Evolutionary conservation across 306 rosid species (phyloP).

Genomic region (Vigna radiata): DNA sequence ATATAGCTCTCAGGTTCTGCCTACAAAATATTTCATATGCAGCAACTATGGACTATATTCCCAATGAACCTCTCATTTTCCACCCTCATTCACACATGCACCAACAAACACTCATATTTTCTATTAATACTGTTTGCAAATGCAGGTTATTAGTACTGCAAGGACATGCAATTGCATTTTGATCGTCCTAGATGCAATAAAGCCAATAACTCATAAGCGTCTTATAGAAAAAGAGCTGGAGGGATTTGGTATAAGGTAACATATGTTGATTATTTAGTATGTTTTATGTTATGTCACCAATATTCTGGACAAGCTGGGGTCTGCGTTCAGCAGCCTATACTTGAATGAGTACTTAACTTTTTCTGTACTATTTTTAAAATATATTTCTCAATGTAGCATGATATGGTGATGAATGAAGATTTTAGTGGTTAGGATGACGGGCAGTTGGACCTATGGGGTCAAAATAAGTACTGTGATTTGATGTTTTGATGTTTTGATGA

Average conservation of each 20-base stretch:
- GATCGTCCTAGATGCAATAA: conserved; percentile 97
- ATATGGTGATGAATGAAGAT: conserved; percentile 25
- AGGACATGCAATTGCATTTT: conserved; percentile 98
- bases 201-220: conserved; percentile 98
- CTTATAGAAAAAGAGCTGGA: conserved; percentile 96
- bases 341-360: not conserved
- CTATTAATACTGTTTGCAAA: conserved; percentile 39
- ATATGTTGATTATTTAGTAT: conserved; percentile 30
- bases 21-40: conserved; percentile 28
- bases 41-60: conserved; percentile 12
- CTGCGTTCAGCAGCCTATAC: not conserved
- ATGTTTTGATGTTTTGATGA: conserved; percentile 37
- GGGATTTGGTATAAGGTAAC: conserved; percentile 98
- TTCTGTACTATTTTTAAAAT: not conserved
- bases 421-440: conserved; percentile 30
- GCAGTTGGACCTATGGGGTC: conserved; percentile 18
- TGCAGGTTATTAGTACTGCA: conserved; percentile 98
- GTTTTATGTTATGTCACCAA: conserved; percentile 24
- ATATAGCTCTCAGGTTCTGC: conserved; percentile 19
- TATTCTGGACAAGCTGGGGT: conserved; percentile 10
- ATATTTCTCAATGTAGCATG: conserved; percentile 33
- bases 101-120: conserved; percentile 30
- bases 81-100: conserved; percentile 28
- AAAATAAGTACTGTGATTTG: conserved; percentile 19
- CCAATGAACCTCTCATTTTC: conserved; percentile 24